Base-by-base conservation (phyloP, 495 filamentous ascomycete species). In the Neurospora intermedia region DNA sequence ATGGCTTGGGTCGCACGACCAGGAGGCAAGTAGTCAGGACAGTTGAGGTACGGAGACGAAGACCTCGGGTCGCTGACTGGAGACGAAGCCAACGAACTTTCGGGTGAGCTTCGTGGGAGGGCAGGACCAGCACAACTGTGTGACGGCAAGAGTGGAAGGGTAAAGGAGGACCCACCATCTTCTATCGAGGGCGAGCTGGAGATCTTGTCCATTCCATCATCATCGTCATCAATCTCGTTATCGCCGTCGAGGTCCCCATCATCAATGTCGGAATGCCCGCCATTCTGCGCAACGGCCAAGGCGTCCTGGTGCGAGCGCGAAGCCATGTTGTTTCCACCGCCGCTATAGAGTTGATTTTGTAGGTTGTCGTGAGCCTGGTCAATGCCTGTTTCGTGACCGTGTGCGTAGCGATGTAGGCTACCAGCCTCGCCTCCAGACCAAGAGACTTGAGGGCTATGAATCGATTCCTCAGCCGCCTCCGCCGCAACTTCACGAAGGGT, bases 151-250 rank as follows among this genome's bases (percentile, higher is more conserved):
- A 69, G 75, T 71, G 78, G 77, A 77, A 80, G 77, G 72, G 59
- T 69, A 70, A 54, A 77, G 74, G 73, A 73, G 77, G 75, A 94
- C 94, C 85, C 88, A 99, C 96, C 96, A 88, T 99, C 96, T 82
- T 96, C 93, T 81, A 99, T 99, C 71, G 94, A 98, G 74, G 96
- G 96, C 75, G 94, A 97, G 81, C 94, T 98, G 69, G 94, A 97
- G 69, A 99, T 97, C 82, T 95, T 95, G 84, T 98, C 96, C 91
- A 95, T 93, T 85, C 94, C 92, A 79, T 98, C 96, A 76, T 93
- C 91, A 77, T 97, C 95, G 80, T 93, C 80, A 72, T 89, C 84
- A 75, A 92, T 90, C 78, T 95, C 93, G 70, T 79, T 80, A 48
- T 85, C 80, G 42, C 87, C 88, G 76, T 94, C 94, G 45, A 88